Conservation (phyloP, 1,139 yeast genomes). For the Petasospora fabianii region DNA sequence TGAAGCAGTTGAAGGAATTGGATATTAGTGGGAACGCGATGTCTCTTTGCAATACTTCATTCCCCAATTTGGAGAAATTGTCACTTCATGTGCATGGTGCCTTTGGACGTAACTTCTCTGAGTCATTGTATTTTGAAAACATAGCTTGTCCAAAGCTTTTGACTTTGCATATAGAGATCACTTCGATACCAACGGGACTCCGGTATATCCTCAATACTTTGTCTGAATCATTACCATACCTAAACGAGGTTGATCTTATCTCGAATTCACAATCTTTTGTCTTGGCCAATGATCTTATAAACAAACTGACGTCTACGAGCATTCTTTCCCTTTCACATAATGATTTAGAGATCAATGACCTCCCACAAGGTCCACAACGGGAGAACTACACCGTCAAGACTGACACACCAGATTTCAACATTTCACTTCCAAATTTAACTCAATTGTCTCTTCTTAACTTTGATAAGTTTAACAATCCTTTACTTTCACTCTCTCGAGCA, state of each 20-base stretch:
- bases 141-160: constrained; percentile 10
- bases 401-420: constrained; percentile 1
- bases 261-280: constrained; percentile 16
- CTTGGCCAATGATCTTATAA: constrained; percentile 11
- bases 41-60: constrained; percentile 6
- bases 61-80: constrained; percentile 14
- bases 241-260: constrained; percentile 8
- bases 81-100: constrained; percentile 18
- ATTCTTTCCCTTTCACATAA: constrained; percentile 14
- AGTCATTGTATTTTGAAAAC: constrained; percentile 15
- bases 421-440: constrained; percentile 4
- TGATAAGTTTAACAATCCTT: constrained; percentile 12
- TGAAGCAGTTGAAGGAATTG: constrained; percentile 10
- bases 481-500: constrained; percentile 3
- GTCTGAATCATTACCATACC: not conserved
- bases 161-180: constrained; percentile 12
- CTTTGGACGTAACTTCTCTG: constrained; percentile 15
- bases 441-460: constrained; percentile 9
- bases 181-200: constrained; percentile 17
- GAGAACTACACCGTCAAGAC: constrained; percentile 1
- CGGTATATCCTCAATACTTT: constrained; percentile 11
- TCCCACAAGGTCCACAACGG: constrained; percentile 7
- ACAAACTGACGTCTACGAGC: constrained; percentile 3
- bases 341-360: constrained; percentile 14
- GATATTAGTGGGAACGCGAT: constrained; percentile 21